Evolutionary conservation across 2,329 filamentous ascomycete species (phyloP).

Genomic region (Fusarium zealandicum): DNA sequence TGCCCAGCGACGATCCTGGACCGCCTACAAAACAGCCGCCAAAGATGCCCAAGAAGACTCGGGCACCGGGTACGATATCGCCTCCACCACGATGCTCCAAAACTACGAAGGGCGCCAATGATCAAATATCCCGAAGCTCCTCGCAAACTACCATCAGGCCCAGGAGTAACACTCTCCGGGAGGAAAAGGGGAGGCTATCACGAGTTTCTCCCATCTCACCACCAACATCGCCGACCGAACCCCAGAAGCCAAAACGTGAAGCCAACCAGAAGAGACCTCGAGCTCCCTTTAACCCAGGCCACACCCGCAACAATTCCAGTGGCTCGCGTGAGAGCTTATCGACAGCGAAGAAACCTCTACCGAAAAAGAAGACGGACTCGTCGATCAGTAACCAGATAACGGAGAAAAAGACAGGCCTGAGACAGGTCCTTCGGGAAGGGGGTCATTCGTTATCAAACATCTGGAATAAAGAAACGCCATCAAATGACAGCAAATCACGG

Average conservation of each 20-base stretch:
- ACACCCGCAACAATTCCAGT: slow-evolving; percentile 43
- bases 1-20: slow-evolving; percentile 35
- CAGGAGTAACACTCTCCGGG: neutral
- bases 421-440: slow-evolving; percentile 60
- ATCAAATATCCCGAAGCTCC: slow-evolving; percentile 7
- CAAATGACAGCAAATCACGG: slow-evolving; percentile 36
- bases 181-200: slow-evolving; percentile 20
- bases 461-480: slow-evolving; percentile 56
- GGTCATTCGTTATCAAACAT: slow-evolving; percentile 57
- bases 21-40: slow-evolving; percentile 17
- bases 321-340: slow-evolving; percentile 25
- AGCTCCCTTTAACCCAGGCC: slow-evolving; percentile 18
- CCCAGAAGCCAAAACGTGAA: slow-evolving; percentile 27
- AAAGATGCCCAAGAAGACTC: slow-evolving; percentile 20
- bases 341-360: slow-evolving; percentile 18
- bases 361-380: slow-evolving; percentile 38
- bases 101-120: slow-evolving; percentile 7
- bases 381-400: slow-evolving; percentile 14
- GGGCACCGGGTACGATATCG: slow-evolving; percentile 9
- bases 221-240: slow-evolving; percentile 14
- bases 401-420: slow-evolving; percentile 57
- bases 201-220: slow-evolving; percentile 19
- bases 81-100: slow-evolving; percentile 23
- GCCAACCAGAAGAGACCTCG: slow-evolving; percentile 38
- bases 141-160: slow-evolving; percentile 6